Conservation (phyloP, 2,329 filamentous ascomycete species). For the Cryoendolithus antarcticus region DNA sequence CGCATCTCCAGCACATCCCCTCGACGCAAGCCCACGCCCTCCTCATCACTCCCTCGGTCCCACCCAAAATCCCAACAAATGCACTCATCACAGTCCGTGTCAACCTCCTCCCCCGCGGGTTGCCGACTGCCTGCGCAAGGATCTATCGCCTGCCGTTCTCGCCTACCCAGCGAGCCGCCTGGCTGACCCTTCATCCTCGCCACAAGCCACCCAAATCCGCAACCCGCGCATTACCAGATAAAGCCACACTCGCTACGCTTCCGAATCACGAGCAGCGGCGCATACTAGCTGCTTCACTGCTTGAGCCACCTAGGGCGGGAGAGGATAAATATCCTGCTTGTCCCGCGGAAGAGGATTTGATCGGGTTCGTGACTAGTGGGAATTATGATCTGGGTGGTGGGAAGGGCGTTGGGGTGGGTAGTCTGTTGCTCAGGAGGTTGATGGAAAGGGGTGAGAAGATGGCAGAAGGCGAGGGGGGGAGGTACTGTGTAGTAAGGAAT, state of each 20-base stretch:
- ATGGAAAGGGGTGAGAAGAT: slow-evolving; percentile 25
- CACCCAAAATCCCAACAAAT: slow-evolving; percentile 18
- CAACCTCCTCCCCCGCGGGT: slow-evolving; percentile 56
- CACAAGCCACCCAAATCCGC: slow-evolving; percentile 13
- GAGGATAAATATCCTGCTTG: slow-evolving; percentile 46
- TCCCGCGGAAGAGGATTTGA: slow-evolving; percentile 62
- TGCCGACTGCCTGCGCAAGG: slow-evolving; percentile 58
- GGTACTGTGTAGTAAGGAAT: slow-evolving; percentile 68
- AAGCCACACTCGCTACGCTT: slow-evolving; percentile 12
- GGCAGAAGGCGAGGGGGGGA: slow-evolving; percentile 30
- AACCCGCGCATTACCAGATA: slow-evolving; percentile 14
- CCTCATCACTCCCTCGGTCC: slow-evolving; percentile 12
- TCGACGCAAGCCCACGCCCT: slow-evolving; percentile 12
- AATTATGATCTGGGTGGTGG: slow-evolving; percentile 71
- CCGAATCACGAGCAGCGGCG: slow-evolving; percentile 33
- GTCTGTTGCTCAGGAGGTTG: slow-evolving; percentile 50
- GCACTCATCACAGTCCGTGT: slow-evolving; percentile 51
- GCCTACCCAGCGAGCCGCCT: slow-evolving; percentile 49
- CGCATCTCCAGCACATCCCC: neutral
- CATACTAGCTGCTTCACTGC: slow-evolving; percentile 29
- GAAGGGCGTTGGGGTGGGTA: slow-evolving; percentile 62
- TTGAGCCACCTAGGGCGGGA: slow-evolving; percentile 29
- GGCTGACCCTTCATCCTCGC: slow-evolving; percentile 49
- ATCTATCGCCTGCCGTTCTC: slow-evolving; percentile 70
- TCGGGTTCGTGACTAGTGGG: slow-evolving; percentile 84